Evolutionary conservation across 805 yeast species (phyloP), one percentile per base, ranked within the genome.

Genomic region (Sugiyamaella chiloensis): DNA sequence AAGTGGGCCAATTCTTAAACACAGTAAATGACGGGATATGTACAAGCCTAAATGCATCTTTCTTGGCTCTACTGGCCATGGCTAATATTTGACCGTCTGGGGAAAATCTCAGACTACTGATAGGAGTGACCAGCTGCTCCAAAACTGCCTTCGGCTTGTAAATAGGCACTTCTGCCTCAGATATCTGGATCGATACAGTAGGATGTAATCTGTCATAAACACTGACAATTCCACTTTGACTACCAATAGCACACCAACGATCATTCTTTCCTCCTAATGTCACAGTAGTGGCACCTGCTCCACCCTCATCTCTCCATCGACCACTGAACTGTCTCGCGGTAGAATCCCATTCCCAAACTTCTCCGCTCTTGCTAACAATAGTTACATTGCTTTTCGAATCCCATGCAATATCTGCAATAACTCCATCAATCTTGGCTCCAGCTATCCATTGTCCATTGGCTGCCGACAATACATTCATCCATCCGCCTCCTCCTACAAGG

Each of bases 1-100:
- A 82, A 1, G 98, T 93, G 14, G 99, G 99, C 99, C 99, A 93
- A 71, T 93, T 93, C 42, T 82, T 74, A 68, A 82, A 93, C 5
- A 87, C 96, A 16, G 87, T 78, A 54, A 91, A 87, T 21, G 86
- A 76, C 19, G 97, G 96, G 48, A 91, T 67, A 63, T 93, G 98
- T 9, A 88, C 90, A 54, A 93, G 64, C 60, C 90, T 78, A 52
- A 93, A 71, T 2, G 96, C 87, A 65, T 93, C 98, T 58, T 83
- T 81, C 69, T 83, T 81, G 4, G 84, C 88, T 58, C 95, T 75
- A 6, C 95, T 85, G 0, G 96, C 91, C 53, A 90, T 76, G 58
- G 88, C 85, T 53, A 93, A 69, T 14, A 93, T 67, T 66, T 93
- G 99, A 1, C 96, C 97, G 64, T 93, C 98, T 23, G 78, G 79